Conservation (phyloP, 805 yeast species). For the Wickerhamomyces chambardii region DNA sequence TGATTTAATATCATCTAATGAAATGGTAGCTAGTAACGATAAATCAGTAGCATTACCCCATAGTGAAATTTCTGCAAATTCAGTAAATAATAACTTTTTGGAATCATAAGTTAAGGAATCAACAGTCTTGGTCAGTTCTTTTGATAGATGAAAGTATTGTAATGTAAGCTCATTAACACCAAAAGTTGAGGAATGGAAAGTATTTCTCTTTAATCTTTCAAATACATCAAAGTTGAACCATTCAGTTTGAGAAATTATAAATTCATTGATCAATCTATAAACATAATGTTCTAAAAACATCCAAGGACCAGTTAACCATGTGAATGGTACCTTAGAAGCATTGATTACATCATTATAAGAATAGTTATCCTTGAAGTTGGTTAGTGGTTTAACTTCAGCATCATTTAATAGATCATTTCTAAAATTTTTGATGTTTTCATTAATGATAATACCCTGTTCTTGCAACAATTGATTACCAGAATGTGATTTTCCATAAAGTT, state of each 20-base stretch:
- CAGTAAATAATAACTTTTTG: conserved; percentile 57
- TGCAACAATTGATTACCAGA: conserved; percentile 17
- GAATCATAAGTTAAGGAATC: conserved; percentile 26
- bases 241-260: conserved; percentile 27
- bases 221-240: conserved; percentile 65
- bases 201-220: conserved; percentile 54
- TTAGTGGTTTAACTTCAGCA: conserved; percentile 32
- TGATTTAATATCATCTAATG: conserved; percentile 81
- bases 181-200: conserved; percentile 63
- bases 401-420: conserved; percentile 35
- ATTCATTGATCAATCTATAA: conserved; percentile 53
- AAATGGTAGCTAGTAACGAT: conserved; percentile 81
- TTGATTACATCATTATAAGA: conserved; percentile 52
- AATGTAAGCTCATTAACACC: conserved; percentile 81
- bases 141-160: conserved; percentile 38
- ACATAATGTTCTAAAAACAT: conserved; percentile 76
- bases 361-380: conserved; percentile 33
- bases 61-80: conserved; percentile 77
- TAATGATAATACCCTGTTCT: conserved; percentile 39
- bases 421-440: conserved; percentile 30
- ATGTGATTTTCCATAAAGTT: conserved; percentile 20
- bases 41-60: conserved; percentile 99
- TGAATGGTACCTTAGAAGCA: conserved; percentile 18
- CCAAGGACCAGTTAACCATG: conserved; percentile 92
- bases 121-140: conserved; percentile 2